A percentile compares a stretch with the other conserved stretches of the same genome.
phyloP scores from a whole-genome alignment of 164 flowering plant genomes.

The Chimonanthus praecox region DNA sequence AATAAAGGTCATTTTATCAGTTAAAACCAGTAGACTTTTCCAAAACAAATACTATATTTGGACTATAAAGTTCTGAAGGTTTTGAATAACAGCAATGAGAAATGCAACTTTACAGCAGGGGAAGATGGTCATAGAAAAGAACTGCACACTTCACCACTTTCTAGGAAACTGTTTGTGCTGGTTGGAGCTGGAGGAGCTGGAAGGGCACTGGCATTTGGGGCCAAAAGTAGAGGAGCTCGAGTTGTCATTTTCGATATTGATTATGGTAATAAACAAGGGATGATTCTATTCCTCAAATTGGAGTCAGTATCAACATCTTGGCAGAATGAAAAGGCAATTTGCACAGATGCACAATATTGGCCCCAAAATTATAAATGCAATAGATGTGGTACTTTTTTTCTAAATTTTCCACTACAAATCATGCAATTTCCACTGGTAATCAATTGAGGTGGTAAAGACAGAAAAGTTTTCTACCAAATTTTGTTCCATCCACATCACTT shows the following conservation, averaged over 20 bases:
- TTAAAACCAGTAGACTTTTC: too few relatives aligned
- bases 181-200: conserved; percentile 82
- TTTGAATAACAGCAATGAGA: not conserved
- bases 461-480: too few relatives aligned
- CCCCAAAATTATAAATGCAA: too few relatives aligned
- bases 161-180: conserved; percentile 48
- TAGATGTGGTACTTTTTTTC: not conserved
- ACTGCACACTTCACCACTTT: conserved; percentile 29
- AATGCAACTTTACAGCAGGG: conserved; percentile 18
- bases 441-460: not conserved
- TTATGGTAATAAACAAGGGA: conserved; percentile 31
- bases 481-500: too few relatives aligned
- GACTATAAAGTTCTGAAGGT: not conserved
- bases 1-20: not conserved
- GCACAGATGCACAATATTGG: too few relatives aligned
- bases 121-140: conserved; percentile 13
- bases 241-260: conserved; percentile 41
- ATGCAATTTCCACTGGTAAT: not conserved
- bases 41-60: not conserved
- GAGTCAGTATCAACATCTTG: not conserved
- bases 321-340: too few relatives aligned
- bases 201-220: conserved; percentile 68
- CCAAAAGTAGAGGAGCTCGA: conserved; percentile 51
- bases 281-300: not conserved
- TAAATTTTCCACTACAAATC: not conserved